These are phyloP conservation scores for Penicillium sp. DNA, from an alignment of 2,329 filamentous ascomycete genomes.

Conservation along the genomic window DNA sequence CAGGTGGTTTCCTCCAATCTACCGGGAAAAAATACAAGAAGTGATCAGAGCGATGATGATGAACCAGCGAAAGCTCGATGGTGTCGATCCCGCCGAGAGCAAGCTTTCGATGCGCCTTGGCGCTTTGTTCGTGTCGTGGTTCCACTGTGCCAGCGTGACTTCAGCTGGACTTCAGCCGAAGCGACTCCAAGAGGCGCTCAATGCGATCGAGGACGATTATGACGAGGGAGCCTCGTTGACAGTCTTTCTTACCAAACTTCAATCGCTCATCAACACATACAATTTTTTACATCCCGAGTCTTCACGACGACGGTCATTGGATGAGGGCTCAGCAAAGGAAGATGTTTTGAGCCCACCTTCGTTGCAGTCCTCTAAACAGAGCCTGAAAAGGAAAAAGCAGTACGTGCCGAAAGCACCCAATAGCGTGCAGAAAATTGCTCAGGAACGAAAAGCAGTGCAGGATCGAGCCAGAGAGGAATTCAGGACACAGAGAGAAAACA, in stretches of 20 bases:
- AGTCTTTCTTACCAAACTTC: slow-evolving; percentile 33
- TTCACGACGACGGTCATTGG: neutral
- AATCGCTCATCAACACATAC: slow-evolving; percentile 20
- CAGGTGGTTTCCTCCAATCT: slow-evolving; percentile 7
- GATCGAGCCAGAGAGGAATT: slow-evolving; percentile 49
- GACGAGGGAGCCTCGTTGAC: slow-evolving; percentile 19
- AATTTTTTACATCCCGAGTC: slow-evolving; percentile 11
- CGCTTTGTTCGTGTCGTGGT: slow-evolving; percentile 14
- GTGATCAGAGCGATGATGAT: slow-evolving; percentile 20
- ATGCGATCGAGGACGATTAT: slow-evolving; percentile 15
- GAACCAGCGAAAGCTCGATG: slow-evolving; percentile 1
- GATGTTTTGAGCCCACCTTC: neutral
- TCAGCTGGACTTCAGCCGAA: neutral
- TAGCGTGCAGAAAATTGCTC: slow-evolving; percentile 57
- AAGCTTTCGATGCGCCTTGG: slow-evolving; percentile 10
- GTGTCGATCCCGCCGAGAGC: slow-evolving; percentile 6
- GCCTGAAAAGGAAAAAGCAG: slow-evolving; percentile 36
- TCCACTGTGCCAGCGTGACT: neutral
- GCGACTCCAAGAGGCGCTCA: neutral
- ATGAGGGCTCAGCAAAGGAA: neutral
- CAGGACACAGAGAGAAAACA: slow-evolving; percentile 30
- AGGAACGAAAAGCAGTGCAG: slow-evolving; percentile 55
- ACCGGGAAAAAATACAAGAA: slow-evolving; percentile 8
- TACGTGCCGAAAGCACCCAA: slow-evolving; percentile 49
- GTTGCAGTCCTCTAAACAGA: neutral